These are phyloP conservation scores for Anisogramma anomala DNA, from an alignment of 2,329 filamentous ascomycete genomes.

Conservation along the genomic window DNA sequence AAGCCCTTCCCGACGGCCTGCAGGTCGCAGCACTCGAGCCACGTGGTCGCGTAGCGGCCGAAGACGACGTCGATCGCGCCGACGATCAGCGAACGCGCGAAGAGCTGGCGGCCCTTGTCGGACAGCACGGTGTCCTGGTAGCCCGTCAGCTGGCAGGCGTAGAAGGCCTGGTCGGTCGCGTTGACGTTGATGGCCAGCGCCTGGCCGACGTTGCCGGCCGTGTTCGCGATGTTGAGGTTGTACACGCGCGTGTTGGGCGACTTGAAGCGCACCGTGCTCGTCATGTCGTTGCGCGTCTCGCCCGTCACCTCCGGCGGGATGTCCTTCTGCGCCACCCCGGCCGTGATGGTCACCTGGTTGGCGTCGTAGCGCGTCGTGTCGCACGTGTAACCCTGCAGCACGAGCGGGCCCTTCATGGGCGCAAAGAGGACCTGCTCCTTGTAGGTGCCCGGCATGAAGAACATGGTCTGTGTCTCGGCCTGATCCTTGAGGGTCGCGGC, in stretches of 20 bases:
- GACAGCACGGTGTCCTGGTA: conserved; percentile 3
- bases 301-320: neutral
- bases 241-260: conserved; percentile 3
- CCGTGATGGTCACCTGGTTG: conserved; percentile 4
- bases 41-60: conserved; percentile 3
- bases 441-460: conserved; percentile 3
- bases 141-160: conserved; percentile 1
- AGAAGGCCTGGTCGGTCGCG: conserved; percentile 4
- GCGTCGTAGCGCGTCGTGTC: neutral
- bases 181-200: conserved; percentile 7
- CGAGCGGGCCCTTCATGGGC: conserved; percentile 1
- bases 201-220: conserved; percentile 4
- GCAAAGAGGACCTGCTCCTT: conserved; percentile 1
- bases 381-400: conserved; percentile 5
- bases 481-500: neutral
- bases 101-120: conserved; percentile 6
- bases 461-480: neutral
- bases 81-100: neutral
- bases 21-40: conserved; percentile 30
- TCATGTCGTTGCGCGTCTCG: conserved; percentile 3
- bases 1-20: conserved; percentile 33
- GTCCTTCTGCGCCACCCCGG: neutral
- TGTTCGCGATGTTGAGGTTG: conserved; percentile 5
- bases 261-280: neutral
- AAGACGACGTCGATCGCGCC: conserved; percentile 5